These are phyloP conservation scores for Pythium brassicae DNA, from an alignment of 352 stramenopile genomes.

Conservation along the genomic window DNA sequence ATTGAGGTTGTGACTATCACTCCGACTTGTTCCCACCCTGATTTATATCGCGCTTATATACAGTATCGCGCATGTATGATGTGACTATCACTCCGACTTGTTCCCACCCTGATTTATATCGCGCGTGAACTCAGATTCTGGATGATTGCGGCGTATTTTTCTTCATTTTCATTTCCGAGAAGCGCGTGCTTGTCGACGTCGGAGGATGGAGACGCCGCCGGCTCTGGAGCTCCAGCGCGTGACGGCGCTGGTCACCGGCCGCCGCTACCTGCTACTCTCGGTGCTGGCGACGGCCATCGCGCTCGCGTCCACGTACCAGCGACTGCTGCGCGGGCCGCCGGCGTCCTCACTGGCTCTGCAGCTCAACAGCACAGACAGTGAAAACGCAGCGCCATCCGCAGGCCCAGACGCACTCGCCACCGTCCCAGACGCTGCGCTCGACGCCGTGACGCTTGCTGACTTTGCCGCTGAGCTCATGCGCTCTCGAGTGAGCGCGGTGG, in stretches of 20 bases:
- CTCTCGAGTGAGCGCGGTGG: constrained; percentile 53
- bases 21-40: too few relatives aligned
- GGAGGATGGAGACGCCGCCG: not conserved
- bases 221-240: constrained; percentile 22
- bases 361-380: constrained; percentile 6
- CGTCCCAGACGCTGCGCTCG: not conserved
- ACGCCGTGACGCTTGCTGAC: constrained; percentile 9
- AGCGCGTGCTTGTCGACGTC: not conserved
- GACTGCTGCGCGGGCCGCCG: constrained; percentile 19
- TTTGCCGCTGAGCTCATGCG: constrained; percentile 43
- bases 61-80: too few relatives aligned
- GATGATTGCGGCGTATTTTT: not conserved
- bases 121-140: too few relatives aligned
- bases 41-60: too few relatives aligned
- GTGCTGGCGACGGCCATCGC: constrained; percentile 51
- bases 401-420: not conserved
- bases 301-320: constrained; percentile 38
- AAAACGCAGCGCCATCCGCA: not conserved
- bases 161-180: not conserved
- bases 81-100: too few relatives aligned
- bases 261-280: constrained; percentile 65
- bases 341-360: constrained; percentile 10
- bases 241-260: constrained; percentile 36
- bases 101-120: too few relatives aligned
- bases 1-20: too few relatives aligned